Evolutionary conservation across 2,329 filamentous ascomycete species (phyloP), one percentile per base, ranked within the genome.

Genomic region (Dactylellina parvicollis): DNA sequence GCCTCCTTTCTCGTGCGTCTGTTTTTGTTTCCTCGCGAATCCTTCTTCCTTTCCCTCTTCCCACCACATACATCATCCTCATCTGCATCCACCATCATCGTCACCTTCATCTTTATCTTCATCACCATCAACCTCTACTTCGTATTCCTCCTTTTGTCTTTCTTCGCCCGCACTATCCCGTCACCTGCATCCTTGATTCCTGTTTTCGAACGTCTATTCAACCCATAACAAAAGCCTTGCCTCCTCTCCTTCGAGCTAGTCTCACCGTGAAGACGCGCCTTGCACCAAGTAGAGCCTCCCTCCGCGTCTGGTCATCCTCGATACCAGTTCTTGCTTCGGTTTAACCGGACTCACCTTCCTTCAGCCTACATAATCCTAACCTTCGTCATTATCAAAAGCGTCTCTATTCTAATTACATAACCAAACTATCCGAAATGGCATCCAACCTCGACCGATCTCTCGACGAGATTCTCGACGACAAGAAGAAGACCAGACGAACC

Each of bases 371-470:
- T 59, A 40, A 42, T 67, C 64, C 64, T 69, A 69, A 69, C 64
- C 20, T 34, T 42, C 62, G 59, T 52, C 30, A 32, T 28, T 69
- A 18, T 61, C 44, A 44, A 65, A 60, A 65, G 59, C 30, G 40
- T 52, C 20, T 52, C 14, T 18, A 20, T 4, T 49, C 12, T 14
- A 20, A 22, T 20, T 28, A 42, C 16, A 44, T 16, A 12, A 55
- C 28, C 32, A 60, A 56, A 40, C 28, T 44, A 16, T 28, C 38
- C 14, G 90, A 78, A 77, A 96, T 96, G 92, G 92, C 92, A 85
- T 90, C 88, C 85, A 97, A 97, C 85, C 90, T 99, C 80, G 92
- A 97, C 82, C 90, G 96, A 85, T 93, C 92, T 84, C 91, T 99
- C 78, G 95, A 98, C 82, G 92, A 97, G 84, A 97, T 99, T 83